Conservation (phyloP, 2,329 filamentous ascomycete genomes). For the Escovopsis sp. region DNA sequence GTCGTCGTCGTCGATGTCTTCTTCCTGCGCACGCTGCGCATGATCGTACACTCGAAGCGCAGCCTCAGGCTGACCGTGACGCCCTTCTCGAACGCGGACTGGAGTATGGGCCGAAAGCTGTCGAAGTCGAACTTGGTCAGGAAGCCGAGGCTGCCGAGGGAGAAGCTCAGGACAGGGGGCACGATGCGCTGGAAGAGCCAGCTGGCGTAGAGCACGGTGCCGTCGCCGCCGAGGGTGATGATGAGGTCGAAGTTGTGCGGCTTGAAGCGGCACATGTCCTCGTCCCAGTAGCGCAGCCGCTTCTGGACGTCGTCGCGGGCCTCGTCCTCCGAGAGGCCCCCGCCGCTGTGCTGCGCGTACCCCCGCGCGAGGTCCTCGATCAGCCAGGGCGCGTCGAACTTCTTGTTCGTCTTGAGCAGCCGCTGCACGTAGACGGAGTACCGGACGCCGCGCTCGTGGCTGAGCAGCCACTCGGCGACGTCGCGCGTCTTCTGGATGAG, state of each 20-base stretch:
- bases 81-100: conserved; percentile 60
- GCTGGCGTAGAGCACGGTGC: conserved; percentile 90
- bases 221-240: conserved; percentile 82
- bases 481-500: conserved; percentile 65
- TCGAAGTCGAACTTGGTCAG: conserved; percentile 93
- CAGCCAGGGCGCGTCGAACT: conserved; percentile 59
- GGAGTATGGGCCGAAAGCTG: conserved; percentile 52
- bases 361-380: conserved; percentile 40
- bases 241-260: conserved; percentile 91
- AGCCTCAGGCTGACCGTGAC: conserved; percentile 78
- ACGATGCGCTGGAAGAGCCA: conserved; percentile 96
- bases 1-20: not conserved
- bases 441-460: conserved; percentile 45
- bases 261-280: conserved; percentile 57
- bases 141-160: conserved; percentile 83
- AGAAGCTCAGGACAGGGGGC: conserved; percentile 82
- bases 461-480: conserved; percentile 66
- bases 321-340: conserved; percentile 17
- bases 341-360: conserved; percentile 20
- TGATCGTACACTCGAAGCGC: conserved; percentile 84
- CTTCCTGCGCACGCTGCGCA: conserved; percentile 52
- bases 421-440: conserved; percentile 79
- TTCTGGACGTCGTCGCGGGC: conserved; percentile 22
- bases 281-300: conserved; percentile 70
- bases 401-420: conserved; percentile 51